Evolutionary conservation across 768 basidiomycete genomes (phyloP).

Genomic region (Podaxis sp.): DNA sequence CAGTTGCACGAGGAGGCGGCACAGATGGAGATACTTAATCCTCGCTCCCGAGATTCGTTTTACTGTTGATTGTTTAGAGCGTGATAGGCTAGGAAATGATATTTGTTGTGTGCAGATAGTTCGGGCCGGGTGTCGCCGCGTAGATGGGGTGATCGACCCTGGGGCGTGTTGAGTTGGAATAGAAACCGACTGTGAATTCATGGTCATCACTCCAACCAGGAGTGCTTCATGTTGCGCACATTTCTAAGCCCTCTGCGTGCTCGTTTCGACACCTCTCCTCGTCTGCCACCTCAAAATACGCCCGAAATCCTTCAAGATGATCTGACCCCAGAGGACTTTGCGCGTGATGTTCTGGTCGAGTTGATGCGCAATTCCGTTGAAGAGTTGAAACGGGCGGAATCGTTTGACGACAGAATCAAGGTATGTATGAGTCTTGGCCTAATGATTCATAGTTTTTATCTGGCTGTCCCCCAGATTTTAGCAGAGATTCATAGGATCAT

Average conservation of each 20-base stretch:
- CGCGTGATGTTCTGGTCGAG: conserved; percentile 66
- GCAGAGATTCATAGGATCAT: conserved; percentile 65
- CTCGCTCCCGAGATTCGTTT: conserved; percentile 1
- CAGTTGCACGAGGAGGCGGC: conserved; percentile 5
- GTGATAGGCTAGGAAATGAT: not conserved
- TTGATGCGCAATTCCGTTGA: conserved; percentile 69
- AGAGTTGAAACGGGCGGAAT: conserved; percentile 56
- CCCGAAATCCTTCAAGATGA: conserved; percentile 35
- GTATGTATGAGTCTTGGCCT: conserved; percentile 31
- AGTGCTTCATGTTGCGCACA: conserved; percentile 46
- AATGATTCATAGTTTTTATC: not conserved
- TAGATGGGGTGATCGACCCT: not conserved
- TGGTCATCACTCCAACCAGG: conserved; percentile 5
- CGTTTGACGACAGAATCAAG: conserved; percentile 34
- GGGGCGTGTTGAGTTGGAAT: not conserved
- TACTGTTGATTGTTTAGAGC: not conserved
- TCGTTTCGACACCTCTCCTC: conserved; percentile 45
- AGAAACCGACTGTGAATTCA: not conserved
- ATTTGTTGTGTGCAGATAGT: not conserved
- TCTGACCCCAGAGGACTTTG: conserved; percentile 63
- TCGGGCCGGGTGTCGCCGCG: not conserved
- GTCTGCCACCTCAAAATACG: conserved; percentile 19
- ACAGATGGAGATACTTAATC: conserved; percentile 2
- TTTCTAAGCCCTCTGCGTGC: conserved; percentile 56
- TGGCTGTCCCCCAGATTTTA: conserved; percentile 40